Base-by-base conservation (phyloP, 305 asterid species). In the Petunia hybrid region DNA sequence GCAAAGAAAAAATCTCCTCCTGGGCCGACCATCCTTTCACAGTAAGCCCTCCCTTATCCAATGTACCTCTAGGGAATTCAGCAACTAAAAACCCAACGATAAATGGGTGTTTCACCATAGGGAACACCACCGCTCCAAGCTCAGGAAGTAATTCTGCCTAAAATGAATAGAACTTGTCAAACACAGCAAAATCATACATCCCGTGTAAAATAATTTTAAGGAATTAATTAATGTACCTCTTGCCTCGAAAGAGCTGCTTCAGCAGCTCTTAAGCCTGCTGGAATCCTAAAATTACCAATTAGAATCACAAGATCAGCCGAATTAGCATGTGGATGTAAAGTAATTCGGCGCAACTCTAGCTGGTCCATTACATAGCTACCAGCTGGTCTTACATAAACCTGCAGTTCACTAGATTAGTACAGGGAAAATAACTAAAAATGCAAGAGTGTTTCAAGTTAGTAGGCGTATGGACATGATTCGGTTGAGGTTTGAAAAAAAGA, bases 321-420 rank as follows among this genome's bases (percentile, higher is more conserved):
- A 88, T 85, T 85, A 80, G 66, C 89, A 38, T 86, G 85, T 64
- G 98, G 99, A 88, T 94, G 87, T 63, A 82, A 82, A 45, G 92
- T 88, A 82, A 92, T 83, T 42, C 97, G 92, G 40, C 93, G 98
- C 87, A 95, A 85, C 92, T 95, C 99, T 89, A 95, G 86, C 12
- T 82, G 87, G 88, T 95, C 99, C 98, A 95, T 94, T 57, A 95
- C 97, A 88, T 92, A 95, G 85, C 98, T 92, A 77, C 93, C 98
- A 85, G 98, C 98, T 84, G 99, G 99, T 81, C 98, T 91, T 66
- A 95, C 99, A 87, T 95, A 95, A 80, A 95, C 92, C 99, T 94
- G 89, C 65, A 80, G 38, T 80, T 68, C 80, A 64, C 83, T 10
- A 43, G 62, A 63, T 76, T 60, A 66, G 46, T 38, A 31, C 43